Base-by-base conservation (phyloP, 208 protist species). In the Balamuthia mandrillaris region DNA sequence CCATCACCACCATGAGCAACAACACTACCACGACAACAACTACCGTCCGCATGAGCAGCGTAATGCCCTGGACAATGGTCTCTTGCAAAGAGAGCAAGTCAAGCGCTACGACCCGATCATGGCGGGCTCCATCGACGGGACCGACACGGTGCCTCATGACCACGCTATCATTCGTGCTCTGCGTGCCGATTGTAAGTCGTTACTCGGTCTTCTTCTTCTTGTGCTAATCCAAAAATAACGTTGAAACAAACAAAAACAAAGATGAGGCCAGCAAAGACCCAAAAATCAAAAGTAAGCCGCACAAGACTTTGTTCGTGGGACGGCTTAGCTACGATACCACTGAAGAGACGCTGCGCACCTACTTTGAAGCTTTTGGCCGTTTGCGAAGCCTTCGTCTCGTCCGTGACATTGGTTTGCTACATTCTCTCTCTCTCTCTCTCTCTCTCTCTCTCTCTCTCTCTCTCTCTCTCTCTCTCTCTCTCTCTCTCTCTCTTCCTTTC, bases 71-170 rank as follows among this genome's bases (percentile, higher is more conserved):
- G n/a, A n/a, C n/a, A n/a, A n/a, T n/a, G n/a, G n/a, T n/a, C n/a
- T n/a, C n/a, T n/a, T n/a, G n/a, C n/a, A n/a, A n/a, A n/a, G n/a
- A n/a, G n/a, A n/a, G n/a, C n/a, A n/a, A n/a, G n/a, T n/a, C n/a
- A n/a, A 72, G n/a, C 31, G 58, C 10, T 89, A 89, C 35, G 83
- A 74, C n/a, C 75, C 85, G 5, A 16, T 88, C 4, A 31, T 42
- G 16, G 83, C 85, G 16, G 87, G 87, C 2, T 86, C 70, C 12
- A 88, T 88, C 21, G 87, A 90, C 61, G 87, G 87, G 31, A 90
- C 87, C 12, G 85, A 88, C 42, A 54, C 58, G 1, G 60, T 29
- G 18, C 87, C 87, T 31, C 87, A 90, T 35, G 87, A 90, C 52
- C 87, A 61, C 52, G 87, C 10, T 31, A 60, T 90, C 6, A 4